phyloP scores from a whole-genome alignment of 208 protist genomes.

The Jaenimonas drosophilae region DNA sequence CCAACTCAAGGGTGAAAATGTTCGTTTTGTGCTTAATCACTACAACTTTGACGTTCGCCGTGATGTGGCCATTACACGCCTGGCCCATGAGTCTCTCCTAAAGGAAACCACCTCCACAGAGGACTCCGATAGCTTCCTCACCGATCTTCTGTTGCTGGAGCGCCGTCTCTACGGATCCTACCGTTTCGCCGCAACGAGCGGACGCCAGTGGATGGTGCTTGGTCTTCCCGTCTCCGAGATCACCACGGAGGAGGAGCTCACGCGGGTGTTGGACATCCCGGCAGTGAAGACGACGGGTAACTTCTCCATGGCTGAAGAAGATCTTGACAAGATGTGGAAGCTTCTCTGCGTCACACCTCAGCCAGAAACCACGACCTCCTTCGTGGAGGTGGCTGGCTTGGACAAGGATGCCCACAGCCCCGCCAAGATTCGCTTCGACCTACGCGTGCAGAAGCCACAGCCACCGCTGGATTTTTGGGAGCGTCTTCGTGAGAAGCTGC shows the following conservation, averaged over 20 bases:
- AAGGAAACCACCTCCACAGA: conserved; percentile 29
- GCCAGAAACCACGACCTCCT: conserved; percentile 27
- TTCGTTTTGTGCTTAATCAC: conserved; percentile 81
- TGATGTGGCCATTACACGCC: conserved; percentile 62
- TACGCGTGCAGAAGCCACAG: conserved; percentile 65
- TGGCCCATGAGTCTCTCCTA: conserved; percentile 52
- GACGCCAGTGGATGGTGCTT: conserved; percentile 69
- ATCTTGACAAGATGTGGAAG: conserved; percentile 71
- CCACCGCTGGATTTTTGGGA: conserved; percentile 68
- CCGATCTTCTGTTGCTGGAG: conserved; percentile 71
- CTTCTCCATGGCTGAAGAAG: conserved; percentile 27
- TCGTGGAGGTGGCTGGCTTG: conserved; percentile 42
- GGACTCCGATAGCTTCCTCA: conserved; percentile 71
- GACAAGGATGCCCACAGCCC: conserved; percentile 5
- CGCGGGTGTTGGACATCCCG: conserved; percentile 56
- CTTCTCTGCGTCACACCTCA: conserved; percentile 44
- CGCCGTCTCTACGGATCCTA: conserved; percentile 65
- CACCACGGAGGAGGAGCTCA: conserved; percentile 58
- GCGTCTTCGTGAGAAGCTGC: conserved; percentile 52
- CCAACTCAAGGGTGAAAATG: conserved; percentile 59
- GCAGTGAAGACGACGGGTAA: conserved; percentile 68
- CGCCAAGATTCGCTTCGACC: conserved; percentile 30
- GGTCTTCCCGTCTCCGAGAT: conserved; percentile 69
- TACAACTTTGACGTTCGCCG: conserved; percentile 88
- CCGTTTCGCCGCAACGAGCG: conserved; percentile 60